These are phyloP conservation scores for Dendrocalamus latiflorus DNA, from an alignment of 202 grass and related monocot genomes.

Conservation along the genomic window DNA sequence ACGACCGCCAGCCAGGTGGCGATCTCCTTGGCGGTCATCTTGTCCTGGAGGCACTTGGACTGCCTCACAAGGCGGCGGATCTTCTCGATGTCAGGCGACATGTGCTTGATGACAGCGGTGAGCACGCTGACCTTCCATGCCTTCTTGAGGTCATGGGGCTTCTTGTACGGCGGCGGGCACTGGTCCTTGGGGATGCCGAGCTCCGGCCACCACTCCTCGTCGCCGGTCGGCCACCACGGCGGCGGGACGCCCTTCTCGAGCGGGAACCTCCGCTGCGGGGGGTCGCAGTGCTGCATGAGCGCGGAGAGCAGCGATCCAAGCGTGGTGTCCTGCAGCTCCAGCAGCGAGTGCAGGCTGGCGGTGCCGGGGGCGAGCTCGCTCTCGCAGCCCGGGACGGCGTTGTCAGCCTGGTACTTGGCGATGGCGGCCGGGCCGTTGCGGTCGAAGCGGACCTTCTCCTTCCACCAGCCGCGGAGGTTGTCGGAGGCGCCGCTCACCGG, in stretches of 20 bases:
- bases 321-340: slow-evolving; percentile 96
- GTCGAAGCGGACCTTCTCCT: slow-evolving; percentile 88
- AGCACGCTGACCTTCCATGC: slow-evolving; percentile 97
- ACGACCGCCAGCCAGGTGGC: slow-evolving; percentile 72
- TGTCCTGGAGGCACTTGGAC: slow-evolving; percentile 97
- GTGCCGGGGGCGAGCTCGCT: slow-evolving; percentile 42
- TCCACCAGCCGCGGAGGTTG: slow-evolving; percentile 89
- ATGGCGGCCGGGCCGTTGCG: slow-evolving; percentile 75
- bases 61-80: slow-evolving; percentile 77
- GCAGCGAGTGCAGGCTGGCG: slow-evolving; percentile 54
- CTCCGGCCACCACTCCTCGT: slow-evolving; percentile 80
- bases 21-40: slow-evolving; percentile 99
- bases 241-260: slow-evolving; percentile 86
- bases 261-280: slow-evolving; percentile 86
- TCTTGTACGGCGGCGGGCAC: slow-evolving; percentile 84
- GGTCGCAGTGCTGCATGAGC: too few species aligned
- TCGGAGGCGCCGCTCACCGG: slow-evolving; percentile 89
- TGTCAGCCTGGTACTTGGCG: slow-evolving; percentile 58
- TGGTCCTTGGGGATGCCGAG: slow-evolving; percentile 66
- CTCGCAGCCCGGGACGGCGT: too few species aligned
- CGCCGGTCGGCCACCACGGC: slow-evolving; percentile 86
- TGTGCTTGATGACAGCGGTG: slow-evolving; percentile 97
- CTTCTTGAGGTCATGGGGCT: slow-evolving; percentile 98
- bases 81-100: slow-evolving; percentile 93
- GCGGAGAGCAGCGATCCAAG: slow-evolving; percentile 88